Percentiles rank a stretch among this genome's conserved stretches.
phyloP scores from a whole-genome alignment of 78 protist species.

The Cavenderia fasciculata region DNA sequence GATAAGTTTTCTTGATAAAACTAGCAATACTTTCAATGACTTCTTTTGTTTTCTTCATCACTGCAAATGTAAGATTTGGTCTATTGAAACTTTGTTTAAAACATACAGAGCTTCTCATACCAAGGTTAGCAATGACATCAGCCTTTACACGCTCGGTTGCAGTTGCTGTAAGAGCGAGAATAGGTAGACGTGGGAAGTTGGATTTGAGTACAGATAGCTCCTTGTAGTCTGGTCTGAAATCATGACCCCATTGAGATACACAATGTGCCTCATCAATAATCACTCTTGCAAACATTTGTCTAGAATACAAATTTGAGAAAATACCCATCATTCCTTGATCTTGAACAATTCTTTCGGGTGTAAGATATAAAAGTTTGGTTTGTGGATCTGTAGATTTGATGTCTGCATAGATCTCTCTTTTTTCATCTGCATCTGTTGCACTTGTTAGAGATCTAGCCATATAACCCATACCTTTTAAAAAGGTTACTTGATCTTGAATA shows the following conservation, averaged over 20 bases:
- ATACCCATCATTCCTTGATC: not conserved
- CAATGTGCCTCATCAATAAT: constrained; percentile 99
- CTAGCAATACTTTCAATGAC: constrained; percentile 3
- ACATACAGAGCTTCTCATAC: constrained; percentile 31
- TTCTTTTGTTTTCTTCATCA: constrained; percentile 24
- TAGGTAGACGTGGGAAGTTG: constrained; percentile 53
- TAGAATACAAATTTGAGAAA: not conserved
- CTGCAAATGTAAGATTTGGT: constrained; percentile 86
- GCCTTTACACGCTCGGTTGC: constrained; percentile 85
- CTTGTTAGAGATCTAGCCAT: constrained; percentile 14
- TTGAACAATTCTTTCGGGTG: constrained; percentile 88
- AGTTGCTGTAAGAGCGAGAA: constrained; percentile 85
- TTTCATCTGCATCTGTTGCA: not conserved
- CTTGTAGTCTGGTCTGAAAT: constrained; percentile 94
- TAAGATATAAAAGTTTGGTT: constrained; percentile 79
- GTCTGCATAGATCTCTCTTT: too few relatives aligned
- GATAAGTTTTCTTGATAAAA: constrained; percentile 18
- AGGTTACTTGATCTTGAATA: constrained; percentile 97
- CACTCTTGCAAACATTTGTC: constrained; percentile 44
- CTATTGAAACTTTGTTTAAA: constrained; percentile 92
- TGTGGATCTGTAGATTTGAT: not conserved
- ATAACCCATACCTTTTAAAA: not conserved
- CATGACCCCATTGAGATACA: constrained; percentile 98
- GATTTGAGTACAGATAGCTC: constrained; percentile 40
- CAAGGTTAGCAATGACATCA: constrained; percentile 73